Base-by-base conservation (phyloP, 768 basidiomycete species). In the Lyophyllum atratum region DNA sequence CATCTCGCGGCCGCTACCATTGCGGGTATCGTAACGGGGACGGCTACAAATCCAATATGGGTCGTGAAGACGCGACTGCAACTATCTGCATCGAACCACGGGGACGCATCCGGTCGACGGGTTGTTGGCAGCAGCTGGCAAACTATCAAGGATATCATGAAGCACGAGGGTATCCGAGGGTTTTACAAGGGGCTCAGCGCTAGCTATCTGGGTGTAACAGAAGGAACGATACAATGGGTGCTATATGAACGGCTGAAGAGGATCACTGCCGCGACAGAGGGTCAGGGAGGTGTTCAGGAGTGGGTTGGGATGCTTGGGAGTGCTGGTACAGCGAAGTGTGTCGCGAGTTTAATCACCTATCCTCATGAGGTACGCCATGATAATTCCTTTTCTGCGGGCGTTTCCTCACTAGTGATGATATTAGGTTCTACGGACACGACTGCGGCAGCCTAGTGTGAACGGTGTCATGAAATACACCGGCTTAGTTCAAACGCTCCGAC, bases 21-120 rank as follows among this genome's bases (percentile, higher is more conserved):
- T 10, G 96, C 96, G 1, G 95, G 96, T 0, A 76, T 98, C 61
- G 77, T 80, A 29, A 99, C 97, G 0, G 85, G 95, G 4, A 89
- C 93, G 0, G 93, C 86, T 11, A 98, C 97, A 21, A 99, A 99
- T 70, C 97, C 97, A 0, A 96, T 99, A 24, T 99, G 97, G 97
- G 97, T 99, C 46, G 93, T 99, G 59, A 99, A 98, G 73, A 99
- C 97, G 43, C 87, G 96, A 7, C 66, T 99, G 52, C 97, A 99
- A 68, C 84, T 99, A 15, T 75, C 73, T 2, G 72, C 77, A n/a
- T 68, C 54, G 57, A 64, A 56, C 42, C 70, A 56, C 28, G 44
- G 31, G n/a, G 56, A 55, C 52, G 25, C 47, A 28, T 34, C 54
- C 4, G 63, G 58, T 17, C 64, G 60, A 21, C 69, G 72, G 12